A percentile compares a stretch with the other conserved stretches of the same genome.
Evolutionary conservation across 495 filamentous ascomycete species (phyloP).

Genomic region (Penicillium manginii): DNA sequence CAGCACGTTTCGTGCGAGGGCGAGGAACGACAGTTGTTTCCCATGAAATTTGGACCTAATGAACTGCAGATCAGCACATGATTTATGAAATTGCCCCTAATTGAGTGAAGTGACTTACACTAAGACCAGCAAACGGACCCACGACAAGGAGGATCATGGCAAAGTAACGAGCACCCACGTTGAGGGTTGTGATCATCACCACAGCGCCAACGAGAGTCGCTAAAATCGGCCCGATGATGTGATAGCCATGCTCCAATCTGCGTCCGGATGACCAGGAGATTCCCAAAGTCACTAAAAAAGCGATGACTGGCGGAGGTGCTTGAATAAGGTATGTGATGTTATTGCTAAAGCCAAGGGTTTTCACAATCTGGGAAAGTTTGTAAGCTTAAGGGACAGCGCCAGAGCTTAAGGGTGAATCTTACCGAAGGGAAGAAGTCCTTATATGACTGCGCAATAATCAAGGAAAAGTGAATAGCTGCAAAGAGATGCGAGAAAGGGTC

Average conservation of each 20-base stretch:
- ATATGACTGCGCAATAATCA: conserved; percentile 1
- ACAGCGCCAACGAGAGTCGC: not conserved
- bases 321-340: conserved; percentile 4
- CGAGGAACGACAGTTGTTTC: conserved; percentile 4
- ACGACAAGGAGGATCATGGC: not conserved
- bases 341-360: not conserved
- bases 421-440: not conserved
- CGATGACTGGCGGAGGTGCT: not conserved
- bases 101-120: not conserved
- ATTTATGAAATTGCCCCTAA: not conserved
- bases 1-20: conserved; percentile 1
- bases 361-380: not conserved
- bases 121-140: not conserved
- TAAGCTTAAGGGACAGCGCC: not conserved
- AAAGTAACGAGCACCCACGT: not conserved
- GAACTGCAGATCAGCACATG: not conserved
- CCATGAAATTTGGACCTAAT: conserved; percentile 3
- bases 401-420: not conserved
- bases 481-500: conserved; percentile 2
- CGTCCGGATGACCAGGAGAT: not conserved
- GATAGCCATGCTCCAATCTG: not conserved
- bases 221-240: not conserved
- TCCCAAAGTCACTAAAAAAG: not conserved
- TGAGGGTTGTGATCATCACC: conserved; percentile 1
- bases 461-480: conserved; percentile 1